Evolutionary conservation across 345 rosid genomes (phyloP).

Genomic region (Diplotaxis tenuifolia): DNA sequence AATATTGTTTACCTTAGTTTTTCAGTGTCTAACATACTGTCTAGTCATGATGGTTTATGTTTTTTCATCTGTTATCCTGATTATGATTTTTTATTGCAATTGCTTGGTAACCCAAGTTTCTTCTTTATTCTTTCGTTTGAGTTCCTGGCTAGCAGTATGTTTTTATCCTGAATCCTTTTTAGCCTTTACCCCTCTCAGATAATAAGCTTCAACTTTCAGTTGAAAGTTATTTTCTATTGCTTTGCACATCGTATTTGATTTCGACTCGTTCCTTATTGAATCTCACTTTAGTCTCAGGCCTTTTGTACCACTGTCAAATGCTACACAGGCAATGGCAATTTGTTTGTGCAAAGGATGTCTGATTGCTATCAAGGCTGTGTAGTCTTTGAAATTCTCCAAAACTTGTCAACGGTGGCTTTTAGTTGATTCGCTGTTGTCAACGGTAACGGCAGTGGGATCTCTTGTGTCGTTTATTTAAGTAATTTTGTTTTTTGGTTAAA

Average conservation of each 20-base stretch:
- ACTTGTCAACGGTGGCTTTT: slow-evolving; percentile 23
- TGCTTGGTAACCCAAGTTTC: neutral
- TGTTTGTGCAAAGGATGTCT: slow-evolving; percentile 31
- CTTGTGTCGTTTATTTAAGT: neutral
- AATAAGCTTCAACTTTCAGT: slow-evolving; percentile 12
- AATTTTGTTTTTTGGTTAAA: neutral
- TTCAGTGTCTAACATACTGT: slow-evolving; percentile 8
- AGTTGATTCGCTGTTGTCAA: slow-evolving; percentile 26
- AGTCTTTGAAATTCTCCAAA: slow-evolving; percentile 23
- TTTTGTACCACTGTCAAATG: slow-evolving; percentile 30
- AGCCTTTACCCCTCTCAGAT: slow-evolving; percentile 1
- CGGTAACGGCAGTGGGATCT: slow-evolving; percentile 15
- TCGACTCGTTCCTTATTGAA: slow-evolving; percentile 5
- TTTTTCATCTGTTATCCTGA: slow-evolving; percentile 6
- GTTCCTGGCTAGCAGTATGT: slow-evolving; percentile 19
- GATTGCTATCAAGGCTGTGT: slow-evolving; percentile 26
- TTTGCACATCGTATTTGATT: slow-evolving; percentile 18
- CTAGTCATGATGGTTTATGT: slow-evolving; percentile 2
- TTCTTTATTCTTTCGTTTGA: slow-evolving; percentile 19
- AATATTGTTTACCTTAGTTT: neutral
- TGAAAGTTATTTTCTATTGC: slow-evolving; percentile 10
- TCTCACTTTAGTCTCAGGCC: slow-evolving; percentile 28
- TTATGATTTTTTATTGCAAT: neutral
- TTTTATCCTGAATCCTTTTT: slow-evolving; percentile 1
- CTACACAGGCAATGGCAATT: slow-evolving; percentile 23